Evolutionary conservation across 2,329 filamentous ascomycete genomes (phyloP).

Genomic region (Botrytis squamosa): DNA sequence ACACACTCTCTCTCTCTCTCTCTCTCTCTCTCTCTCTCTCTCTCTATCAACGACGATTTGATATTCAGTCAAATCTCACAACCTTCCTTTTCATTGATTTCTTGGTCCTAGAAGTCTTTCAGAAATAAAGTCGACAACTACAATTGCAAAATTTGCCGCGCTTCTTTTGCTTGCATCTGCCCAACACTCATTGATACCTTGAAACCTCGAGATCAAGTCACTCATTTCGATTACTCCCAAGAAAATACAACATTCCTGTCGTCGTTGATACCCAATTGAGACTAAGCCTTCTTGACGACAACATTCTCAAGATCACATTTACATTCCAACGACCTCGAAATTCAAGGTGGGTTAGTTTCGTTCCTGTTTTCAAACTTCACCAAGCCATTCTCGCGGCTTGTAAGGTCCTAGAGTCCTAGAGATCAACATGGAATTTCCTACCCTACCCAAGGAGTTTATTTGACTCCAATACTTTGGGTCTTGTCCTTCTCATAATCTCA

Average conservation of each 20-base stretch:
- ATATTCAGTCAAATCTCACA: background rate
- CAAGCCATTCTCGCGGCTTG: background rate
- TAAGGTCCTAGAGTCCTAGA: background rate
- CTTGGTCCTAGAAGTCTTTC: conserved; percentile 7
- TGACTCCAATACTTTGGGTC: background rate
- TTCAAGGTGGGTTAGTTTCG: conserved; percentile 5
- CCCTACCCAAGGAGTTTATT: background rate
- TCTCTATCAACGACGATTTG: background rate
- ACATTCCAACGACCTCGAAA: conserved; percentile 3
- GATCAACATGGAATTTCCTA: background rate
- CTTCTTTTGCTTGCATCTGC: conserved; percentile 10
- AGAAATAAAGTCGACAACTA: background rate
- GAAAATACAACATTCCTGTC: background rate
- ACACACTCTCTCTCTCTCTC: background rate
- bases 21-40: background rate
- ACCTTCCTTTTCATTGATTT: background rate
- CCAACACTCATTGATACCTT: background rate
- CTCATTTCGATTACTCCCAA: background rate
- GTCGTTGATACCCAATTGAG: background rate
- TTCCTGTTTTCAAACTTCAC: background rate
- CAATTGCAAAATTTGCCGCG: conserved; percentile 12
- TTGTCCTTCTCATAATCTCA: background rate
- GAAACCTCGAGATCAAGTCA: conserved; percentile 1
- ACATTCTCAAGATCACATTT: conserved; percentile 4
- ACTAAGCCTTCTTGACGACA: background rate